Base-by-base conservation (phyloP, 306 rosid genomes). In the Prunus salicina region DNA sequence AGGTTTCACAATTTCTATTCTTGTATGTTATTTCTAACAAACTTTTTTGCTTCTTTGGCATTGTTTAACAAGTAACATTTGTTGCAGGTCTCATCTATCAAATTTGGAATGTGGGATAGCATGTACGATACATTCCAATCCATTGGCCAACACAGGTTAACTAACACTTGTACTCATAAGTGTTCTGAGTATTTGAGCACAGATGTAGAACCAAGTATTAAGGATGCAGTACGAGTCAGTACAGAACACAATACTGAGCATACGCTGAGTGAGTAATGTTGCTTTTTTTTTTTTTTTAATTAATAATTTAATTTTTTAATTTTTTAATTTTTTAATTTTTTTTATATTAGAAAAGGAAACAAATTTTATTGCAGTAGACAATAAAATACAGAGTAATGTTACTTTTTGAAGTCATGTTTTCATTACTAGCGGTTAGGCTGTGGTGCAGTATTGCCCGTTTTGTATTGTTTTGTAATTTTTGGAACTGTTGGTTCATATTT, bases 41-140 rank as follows among this genome's bases (percentile, higher is more conserved):
- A 9, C 2, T 12, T 57, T 20, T 20, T n/a, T 55, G 61, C 61
- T 55, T 18, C 27, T 57, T 57, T 22, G 63, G 30, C 28, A 57
- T 57, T 22, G 13, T 20, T 56, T 2, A 10, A 18, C n/a, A 53
- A 19, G 5, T 56, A 22, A 22, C 27, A 56, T 20, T 57, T 57
- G 63, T 57, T 84, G 76, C 76, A 94, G 98, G 88, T 94, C 76
- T 89, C 87, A 72, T 88, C 91, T 73, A 88, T 92, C 72, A 90
- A 88, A 79, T 85, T 82, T 60, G 97, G 98, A 84, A 81, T 83
- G 86, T 89, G 97, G 96, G 88, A 92, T 78, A 92, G 94, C 88
- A 86, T 94, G 57, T 94, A 88, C 78, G 97, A 94, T 81, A 69
- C 93, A 24, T 79, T 90, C 75, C 96, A 90, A 84, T 82, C 85